Evolutionary conservation across 345 rosid species (phyloP), one percentile per base, ranked within the genome.

Genomic region (Carallia brachiata): DNA sequence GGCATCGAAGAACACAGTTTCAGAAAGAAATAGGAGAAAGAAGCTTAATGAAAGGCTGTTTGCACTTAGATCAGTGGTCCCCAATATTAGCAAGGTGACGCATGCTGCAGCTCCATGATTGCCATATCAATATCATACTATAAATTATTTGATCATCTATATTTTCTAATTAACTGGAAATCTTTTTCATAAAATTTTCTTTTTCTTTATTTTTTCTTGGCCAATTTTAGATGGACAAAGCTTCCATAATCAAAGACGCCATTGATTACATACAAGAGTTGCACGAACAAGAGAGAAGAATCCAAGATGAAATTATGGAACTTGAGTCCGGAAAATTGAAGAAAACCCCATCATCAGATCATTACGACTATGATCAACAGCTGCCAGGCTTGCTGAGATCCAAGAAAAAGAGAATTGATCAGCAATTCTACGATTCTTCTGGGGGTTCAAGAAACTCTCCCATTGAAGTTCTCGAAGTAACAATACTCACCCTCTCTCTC

Each of bases 1-100:
- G 32, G 96, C 97, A 4, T 86, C 97, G 1, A 95, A 90, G 82
- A 95, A 92, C 79, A 95, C 89, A 36, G 87, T 90, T 18, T 90
- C 97, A 1, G 99, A 95, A 82, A 80, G 97, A 72, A 95, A 92
- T 55, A 65, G 99, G 66, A 82, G 99, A 73, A 94, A 84, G 78
- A 95, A 85, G 81, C 97, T 95, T 36, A 95, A 92, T 50, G 96
- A 95, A 61, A 81, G 94, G 52, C 90, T 95, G 30, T 90, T 89
- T 10, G 96, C 97, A 40, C 97, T 95, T n/a, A 74, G 99, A 69
- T 79, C 99, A n/a, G 97, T 95, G 67, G 97, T 95, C 70, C 99
- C 99, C 36, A 95, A 89, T 61, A 95, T 95, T 40, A 92, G 86
- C 66, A 95, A 95, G 92, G 97, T 91, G 50, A 61, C 44, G 61